These are phyloP conservation scores for Penicillium vulpinum DNA, from an alignment of 2,329 filamentous ascomycete species.

Conservation along the genomic window DNA sequence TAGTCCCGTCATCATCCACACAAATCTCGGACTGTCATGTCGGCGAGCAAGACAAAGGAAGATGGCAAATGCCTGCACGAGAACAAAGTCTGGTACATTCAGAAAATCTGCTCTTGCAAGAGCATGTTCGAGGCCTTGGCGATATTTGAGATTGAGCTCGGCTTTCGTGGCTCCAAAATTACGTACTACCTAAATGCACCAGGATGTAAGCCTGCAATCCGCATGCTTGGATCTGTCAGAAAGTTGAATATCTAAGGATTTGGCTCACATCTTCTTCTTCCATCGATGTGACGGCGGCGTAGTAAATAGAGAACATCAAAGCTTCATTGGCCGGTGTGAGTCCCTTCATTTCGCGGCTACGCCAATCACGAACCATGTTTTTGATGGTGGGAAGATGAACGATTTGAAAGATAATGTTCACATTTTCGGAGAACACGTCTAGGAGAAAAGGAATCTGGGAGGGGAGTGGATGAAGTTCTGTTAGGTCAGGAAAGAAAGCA, in stretches of 20 bases:
- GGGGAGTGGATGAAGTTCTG: slow-evolving; percentile 53
- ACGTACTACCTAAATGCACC: slow-evolving; percentile 3
- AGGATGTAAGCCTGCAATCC: background rate
- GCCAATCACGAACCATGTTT: slow-evolving; percentile 36
- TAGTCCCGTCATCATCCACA: slow-evolving; percentile 28
- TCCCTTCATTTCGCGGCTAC: slow-evolving; percentile 29
- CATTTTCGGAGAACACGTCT: slow-evolving; percentile 53
- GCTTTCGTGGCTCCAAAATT: slow-evolving; percentile 23
- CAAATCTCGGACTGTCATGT: slow-evolving; percentile 23
- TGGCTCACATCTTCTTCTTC: slow-evolving; percentile 57
- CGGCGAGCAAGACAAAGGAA: slow-evolving; percentile 21
- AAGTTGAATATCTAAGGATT: background rate
- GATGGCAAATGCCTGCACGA: slow-evolving; percentile 21
- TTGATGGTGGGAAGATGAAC: slow-evolving; percentile 35
- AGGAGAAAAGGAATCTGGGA: slow-evolving; percentile 58
- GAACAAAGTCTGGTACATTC: slow-evolving; percentile 16
- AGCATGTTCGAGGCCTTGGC: slow-evolving; percentile 20
- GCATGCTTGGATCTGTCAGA: background rate
- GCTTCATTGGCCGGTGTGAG: slow-evolving; percentile 52
- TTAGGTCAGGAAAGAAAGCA: slow-evolving; percentile 31
- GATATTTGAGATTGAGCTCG: slow-evolving; percentile 21
- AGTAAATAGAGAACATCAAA: slow-evolving; percentile 59
- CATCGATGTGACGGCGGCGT: slow-evolving; percentile 57
- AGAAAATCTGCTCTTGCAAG: slow-evolving; percentile 25
- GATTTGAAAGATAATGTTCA: slow-evolving; percentile 44